Base-by-base conservation (phyloP, 192 early-diverging fungal species). In the Powellomyces hirtus region DNA sequence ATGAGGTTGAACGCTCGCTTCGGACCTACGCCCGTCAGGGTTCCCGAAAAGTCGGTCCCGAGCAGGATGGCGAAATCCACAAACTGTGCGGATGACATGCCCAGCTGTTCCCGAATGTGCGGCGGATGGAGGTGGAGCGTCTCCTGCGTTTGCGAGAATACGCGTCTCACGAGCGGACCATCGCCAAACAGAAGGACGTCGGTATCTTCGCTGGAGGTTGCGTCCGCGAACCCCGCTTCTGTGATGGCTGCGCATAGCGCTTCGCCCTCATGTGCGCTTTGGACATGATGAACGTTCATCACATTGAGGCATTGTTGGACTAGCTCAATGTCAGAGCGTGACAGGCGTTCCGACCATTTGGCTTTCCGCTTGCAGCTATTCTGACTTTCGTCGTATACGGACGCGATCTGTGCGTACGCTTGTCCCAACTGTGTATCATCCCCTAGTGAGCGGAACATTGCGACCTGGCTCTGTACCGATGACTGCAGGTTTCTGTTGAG, bases 41-140 rank as follows among this genome's bases (percentile, higher is more conserved):
- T 59, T 24, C 57, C 30, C 8, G 29, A 34, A 35, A 59, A 59
- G 34, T 59, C 57, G 13, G n/a, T 26, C 5, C 57, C 57, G 14
- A 29, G 30, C 29, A 59, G 57, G 33, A 59, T 59, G 34, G 29
- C 26, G 34, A 59, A 59, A 34, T 59, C 57, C 11, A 59, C 8
- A 34, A 59, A 59, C 57, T 59, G 29, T 27, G 16, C 52, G 13
- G 52, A 55, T 8, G 52, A 42, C 40, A 42, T 10, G 10, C 40
- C 40, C 10, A 42, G 40, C 10, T 10, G 11, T n/a, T 42, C 40
- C 11, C n/a, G 40, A n/a, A 42, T n/a, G 11, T 42, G 11, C 11
- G n/a, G 40, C 11, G 40, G 40, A 42, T 10, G n/a, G 10, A 42
- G 10, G 10, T 42, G 40, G n/a, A 42, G 11, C 40, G 40, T 42